phyloP scores from a whole-genome alignment of 2,329 filamentous ascomycete species.

The Aspergillus cejpii region DNA sequence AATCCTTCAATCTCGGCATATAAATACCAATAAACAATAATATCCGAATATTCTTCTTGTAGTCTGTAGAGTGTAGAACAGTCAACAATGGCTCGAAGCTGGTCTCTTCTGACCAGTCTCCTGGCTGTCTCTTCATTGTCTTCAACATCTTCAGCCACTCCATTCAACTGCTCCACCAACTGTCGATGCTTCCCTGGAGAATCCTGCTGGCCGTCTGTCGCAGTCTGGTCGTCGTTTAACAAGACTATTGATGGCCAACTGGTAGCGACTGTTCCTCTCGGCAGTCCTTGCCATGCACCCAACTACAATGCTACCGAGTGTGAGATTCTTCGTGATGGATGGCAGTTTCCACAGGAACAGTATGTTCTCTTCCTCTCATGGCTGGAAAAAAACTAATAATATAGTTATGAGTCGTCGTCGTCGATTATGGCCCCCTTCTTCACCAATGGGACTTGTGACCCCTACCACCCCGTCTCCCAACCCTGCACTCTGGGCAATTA shows the following conservation, averaged over 20 bases:
- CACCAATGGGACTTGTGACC: conserved; percentile 39
- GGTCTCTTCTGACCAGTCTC: conserved; percentile 4
- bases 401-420: conserved; percentile 53
- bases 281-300: conserved; percentile 47
- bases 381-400: neutral
- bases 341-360: conserved; percentile 45
- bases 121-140: conserved; percentile 1
- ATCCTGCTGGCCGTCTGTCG: conserved; percentile 47
- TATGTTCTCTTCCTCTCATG: conserved; percentile 18
- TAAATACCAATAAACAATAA: too few relatives aligned
- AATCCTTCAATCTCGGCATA: too few relatives aligned
- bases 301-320: conserved; percentile 45
- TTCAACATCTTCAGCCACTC: neutral
- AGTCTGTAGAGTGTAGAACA: too few relatives aligned
- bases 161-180: neutral
- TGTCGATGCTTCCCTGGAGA: conserved; percentile 51
- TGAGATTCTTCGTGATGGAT: conserved; percentile 36
- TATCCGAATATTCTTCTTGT: too few relatives aligned
- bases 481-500: conserved; percentile 28
- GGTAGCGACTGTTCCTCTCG: conserved; percentile 50
- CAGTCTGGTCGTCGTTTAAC: conserved; percentile 49
- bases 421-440: conserved; percentile 38
- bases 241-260: conserved; percentile 46
- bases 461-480: conserved; percentile 31
- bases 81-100: neutral